Conservation (phyloP, 2,329 filamentous ascomycete species). For the Macroventuria anomochaeta region DNA sequence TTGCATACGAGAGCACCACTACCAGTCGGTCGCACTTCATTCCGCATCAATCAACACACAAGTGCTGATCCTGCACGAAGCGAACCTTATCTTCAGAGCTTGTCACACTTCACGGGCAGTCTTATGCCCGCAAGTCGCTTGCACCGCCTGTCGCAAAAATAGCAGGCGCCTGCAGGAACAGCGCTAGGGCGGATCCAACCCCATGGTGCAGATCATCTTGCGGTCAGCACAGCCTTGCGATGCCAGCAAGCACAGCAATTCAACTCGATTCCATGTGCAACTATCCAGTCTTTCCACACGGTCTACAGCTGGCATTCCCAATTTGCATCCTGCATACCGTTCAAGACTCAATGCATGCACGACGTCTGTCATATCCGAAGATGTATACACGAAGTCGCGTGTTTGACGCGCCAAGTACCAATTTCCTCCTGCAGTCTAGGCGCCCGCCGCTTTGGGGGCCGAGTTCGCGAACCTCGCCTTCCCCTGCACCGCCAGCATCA, state of each 20-base stretch:
- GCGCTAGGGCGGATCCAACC: conserved; percentile 15
- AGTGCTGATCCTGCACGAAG: conserved; percentile 3
- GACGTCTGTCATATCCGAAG: background rate
- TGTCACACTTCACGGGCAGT: background rate
- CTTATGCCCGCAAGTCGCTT: conserved; percentile 6
- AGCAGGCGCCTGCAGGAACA: conserved; percentile 19
- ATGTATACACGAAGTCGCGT: background rate
- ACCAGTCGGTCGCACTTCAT: background rate
- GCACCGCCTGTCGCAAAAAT: conserved; percentile 31
- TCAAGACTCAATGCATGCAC: background rate
- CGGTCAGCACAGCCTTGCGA: conserved; percentile 26
- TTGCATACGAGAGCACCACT: background rate
- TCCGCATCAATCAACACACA: background rate
- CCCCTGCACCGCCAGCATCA: conserved; percentile 23
- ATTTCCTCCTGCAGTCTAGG: conserved; percentile 8
- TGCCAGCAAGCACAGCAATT: background rate
- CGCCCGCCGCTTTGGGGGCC: conserved; percentile 5
- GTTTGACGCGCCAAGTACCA: conserved; percentile 2
- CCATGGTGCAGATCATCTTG: conserved; percentile 18
- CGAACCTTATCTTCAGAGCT: background rate
- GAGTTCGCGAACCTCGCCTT: conserved; percentile 25
- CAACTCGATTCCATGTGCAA: background rate
- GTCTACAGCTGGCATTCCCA: background rate
- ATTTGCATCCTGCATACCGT: background rate
- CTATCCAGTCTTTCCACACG: background rate